Base-by-base conservation (phyloP, 1,139 yeast genomes). In the Taiozyma sp. region DNA sequence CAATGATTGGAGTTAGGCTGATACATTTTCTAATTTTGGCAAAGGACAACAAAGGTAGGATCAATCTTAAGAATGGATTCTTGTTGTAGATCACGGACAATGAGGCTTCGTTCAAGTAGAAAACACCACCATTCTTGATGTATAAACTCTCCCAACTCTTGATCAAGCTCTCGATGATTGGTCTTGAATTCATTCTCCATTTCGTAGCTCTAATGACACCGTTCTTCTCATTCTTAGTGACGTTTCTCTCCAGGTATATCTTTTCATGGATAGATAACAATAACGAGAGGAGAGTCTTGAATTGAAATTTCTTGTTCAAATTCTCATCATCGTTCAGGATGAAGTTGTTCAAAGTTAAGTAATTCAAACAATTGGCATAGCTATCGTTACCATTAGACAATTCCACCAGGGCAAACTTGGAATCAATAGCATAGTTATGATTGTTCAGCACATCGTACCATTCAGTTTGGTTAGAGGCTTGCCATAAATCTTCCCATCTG, bases 241-340 rank as follows among this genome's bases (percentile, higher is more conserved):
- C 63, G 42, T 63, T 65, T 53, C 82, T 70, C 58, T 81, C 83
- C 38, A 70, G 65, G 63, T 80, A 84, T 43, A 88, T 83, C 60
- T 76, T 79, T 61, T 87, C 90, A 64, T 88, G 93, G 45, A 88
- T 73, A 34, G 88, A 83, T 70, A 88, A 79, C 59, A 90, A 72
- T 57, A 87, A 72, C 4, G 88, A 78, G 46, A 91, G 68, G 52
- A 85, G 65, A 22, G 90, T 82, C 55, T 79, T 76, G 63, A 77
- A 74, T 3, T 87, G 80, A 23, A 81, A 66, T 43, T 70, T 72
- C 49, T 72, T 70, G 19, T 69, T 60, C 32, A 65, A 61, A 48
- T 62, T 61, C 16, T 73, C 74, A 48, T 72, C 71, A 43, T 67
- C 69, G 47, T 61, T 64, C 45, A 68, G 55, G 23, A 70, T 64